Base-by-base conservation (phyloP, 345 rosid genomes). In the Gossypium thurberi region DNA sequence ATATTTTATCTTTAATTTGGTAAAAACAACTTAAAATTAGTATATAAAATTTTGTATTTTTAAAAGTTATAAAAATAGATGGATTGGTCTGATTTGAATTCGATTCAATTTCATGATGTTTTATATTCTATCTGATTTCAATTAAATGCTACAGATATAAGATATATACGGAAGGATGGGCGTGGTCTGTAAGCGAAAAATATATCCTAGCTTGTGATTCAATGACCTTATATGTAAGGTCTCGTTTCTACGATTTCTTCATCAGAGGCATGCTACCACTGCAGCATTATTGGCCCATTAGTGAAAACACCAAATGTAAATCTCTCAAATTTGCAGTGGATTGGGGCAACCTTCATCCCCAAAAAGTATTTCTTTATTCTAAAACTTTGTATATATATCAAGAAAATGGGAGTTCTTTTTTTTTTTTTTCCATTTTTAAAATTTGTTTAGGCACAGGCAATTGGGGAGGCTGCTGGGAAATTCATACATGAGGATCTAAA, bases 161-260 rank as follows among this genome's bases (percentile, higher is more conserved):
- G 83, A 89, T 92, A 14, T 88, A 88, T 47, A 59, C 86, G 25
- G 96, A 90, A 78, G 94, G 98, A 67, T 77, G 87, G 85, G 88
- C 89, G 4, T 90, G 97, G 97, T 93, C 95, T 8, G 97, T 88
- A 50, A 92, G 94, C 55, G 88, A 82, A 82, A 93, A 93, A 72
- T 90, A 89, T 73, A 93, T 90, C n/a, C 51, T 93, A 53, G 93
- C 97, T 64, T 93, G 95, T 55, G 86, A 90, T 74, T 81, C 94
- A 2, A 86, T 86, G 88, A 75, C 87, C 7, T 52, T 93, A 74
- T 68, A 79, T 43, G 78, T 88, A 25, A 85, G 62, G 73, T 86
- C 95, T 0, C 57, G 37, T 47, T 90, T 57, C 79, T 76, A 84
- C 64, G 91, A 87, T 77, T 93, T 89, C 86, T 89, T 84, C 83